phyloP scores from a whole-genome alignment of 371 early-diverging fungal species.

The Mortierella polycephala region DNA sequence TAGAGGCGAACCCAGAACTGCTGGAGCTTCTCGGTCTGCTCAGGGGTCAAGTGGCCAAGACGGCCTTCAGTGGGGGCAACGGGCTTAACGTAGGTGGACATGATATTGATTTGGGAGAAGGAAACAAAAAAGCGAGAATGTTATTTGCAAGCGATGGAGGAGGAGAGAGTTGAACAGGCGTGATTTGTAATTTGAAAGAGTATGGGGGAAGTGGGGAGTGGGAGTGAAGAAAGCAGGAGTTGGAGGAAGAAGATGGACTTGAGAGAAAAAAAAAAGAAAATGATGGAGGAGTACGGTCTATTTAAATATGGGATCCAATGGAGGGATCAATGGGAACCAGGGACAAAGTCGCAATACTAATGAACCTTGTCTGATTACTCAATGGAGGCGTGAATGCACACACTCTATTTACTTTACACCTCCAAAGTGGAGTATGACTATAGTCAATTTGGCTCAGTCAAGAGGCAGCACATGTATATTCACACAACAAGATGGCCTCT shows the following conservation, averaged over 20 bases:
- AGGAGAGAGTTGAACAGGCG: constrained; percentile 6
- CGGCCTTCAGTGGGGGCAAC: constrained; percentile 57
- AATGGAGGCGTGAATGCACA: too few species aligned
- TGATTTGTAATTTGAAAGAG: constrained; percentile 30
- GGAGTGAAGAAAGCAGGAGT: background rate
- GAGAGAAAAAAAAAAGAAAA: constrained; percentile 13
- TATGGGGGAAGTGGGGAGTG: background rate
- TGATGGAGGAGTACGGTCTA: constrained; percentile 3
- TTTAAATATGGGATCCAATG: constrained; percentile 9
- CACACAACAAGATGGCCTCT: too few species aligned
- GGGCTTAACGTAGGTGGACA: constrained; percentile 53
- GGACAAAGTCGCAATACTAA: too few species aligned
- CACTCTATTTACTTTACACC: too few species aligned
- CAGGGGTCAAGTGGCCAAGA: constrained; percentile 62
- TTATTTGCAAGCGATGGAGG: background rate
- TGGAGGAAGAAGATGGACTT: constrained; percentile 28
- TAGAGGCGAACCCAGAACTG: constrained; percentile 68
- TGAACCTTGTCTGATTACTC: too few species aligned
- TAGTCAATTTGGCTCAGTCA: too few species aligned
- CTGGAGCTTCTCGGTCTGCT: constrained; percentile 67
- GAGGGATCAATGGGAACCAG: too few species aligned
- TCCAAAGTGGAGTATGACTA: too few species aligned
- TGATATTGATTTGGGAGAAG: constrained; percentile 13
- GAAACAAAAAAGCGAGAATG: background rate
- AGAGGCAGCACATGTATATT: too few species aligned